These are phyloP conservation scores for Lipomyces mesembrius DNA, from an alignment of 805 yeast species.

Conservation along the genomic window DNA sequence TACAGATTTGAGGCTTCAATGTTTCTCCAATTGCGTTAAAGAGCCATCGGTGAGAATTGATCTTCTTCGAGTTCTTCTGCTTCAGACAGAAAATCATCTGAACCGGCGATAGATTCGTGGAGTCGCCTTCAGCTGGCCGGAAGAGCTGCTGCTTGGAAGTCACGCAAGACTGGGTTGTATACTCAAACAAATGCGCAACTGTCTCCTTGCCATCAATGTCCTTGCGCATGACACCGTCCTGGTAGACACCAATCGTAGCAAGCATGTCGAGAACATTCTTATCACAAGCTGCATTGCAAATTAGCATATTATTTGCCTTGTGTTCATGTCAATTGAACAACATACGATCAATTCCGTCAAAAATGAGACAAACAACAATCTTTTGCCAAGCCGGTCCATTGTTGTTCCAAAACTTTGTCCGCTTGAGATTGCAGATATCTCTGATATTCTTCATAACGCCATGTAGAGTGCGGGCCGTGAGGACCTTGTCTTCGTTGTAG, in stretches of 20 bases:
- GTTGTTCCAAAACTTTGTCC: conserved; percentile 53
- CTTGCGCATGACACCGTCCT: conserved; percentile 67
- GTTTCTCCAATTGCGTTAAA: conserved; percentile 66
- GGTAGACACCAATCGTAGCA: conserved; percentile 68
- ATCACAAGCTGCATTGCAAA: conserved; percentile 51
- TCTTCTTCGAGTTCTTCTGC: conserved; percentile 66
- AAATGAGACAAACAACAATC: conserved; percentile 63
- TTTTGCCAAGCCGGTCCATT: conserved; percentile 66
- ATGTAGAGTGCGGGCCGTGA: conserved; percentile 64
- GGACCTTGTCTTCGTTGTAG: conserved; percentile 68
- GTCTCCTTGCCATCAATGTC: conserved; percentile 63
- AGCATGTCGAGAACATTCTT: conserved; percentile 64
- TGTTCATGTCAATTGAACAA: not conserved
- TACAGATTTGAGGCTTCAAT: conserved; percentile 60
- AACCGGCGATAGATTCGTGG: conserved; percentile 62
- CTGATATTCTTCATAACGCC: conserved; percentile 66
- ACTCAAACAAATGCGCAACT: conserved; percentile 68
- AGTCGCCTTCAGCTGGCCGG: conserved; percentile 57
- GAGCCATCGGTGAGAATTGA: conserved; percentile 72
- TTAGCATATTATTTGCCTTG: not conserved
- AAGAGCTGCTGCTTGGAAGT: conserved; percentile 53
- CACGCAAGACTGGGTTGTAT: conserved; percentile 59
- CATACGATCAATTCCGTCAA: conserved; percentile 63
- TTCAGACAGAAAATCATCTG: conserved; percentile 65
- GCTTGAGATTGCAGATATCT: conserved; percentile 58